Base-by-base conservation (phyloP, 2,329 filamentous ascomycete species). In the Diaporthe citri region DNA sequence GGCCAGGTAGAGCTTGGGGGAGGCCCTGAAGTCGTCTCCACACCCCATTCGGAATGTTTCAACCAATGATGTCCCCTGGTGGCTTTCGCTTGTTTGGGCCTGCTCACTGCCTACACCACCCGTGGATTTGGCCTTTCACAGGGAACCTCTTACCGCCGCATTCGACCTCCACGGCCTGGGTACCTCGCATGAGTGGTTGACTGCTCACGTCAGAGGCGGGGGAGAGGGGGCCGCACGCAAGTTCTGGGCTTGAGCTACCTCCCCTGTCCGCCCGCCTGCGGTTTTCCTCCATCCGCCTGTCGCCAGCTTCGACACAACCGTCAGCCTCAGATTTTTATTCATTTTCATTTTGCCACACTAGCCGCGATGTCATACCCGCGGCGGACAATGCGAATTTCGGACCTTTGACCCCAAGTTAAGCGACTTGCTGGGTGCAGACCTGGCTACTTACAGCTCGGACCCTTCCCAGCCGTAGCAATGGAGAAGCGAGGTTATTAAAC, bases 101-200 rank as follows among this genome's bases (percentile, higher is more conserved):
- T 75, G 71, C 71, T 75, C 60, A 51, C 57, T 71, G 72, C 59
- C 56, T 76, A 73, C 57, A 71, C 57, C 43, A 67, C 46, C 76
- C 79, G 78, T 76, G 72, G 76, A 76, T 77, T 79, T 78, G 79
- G 80, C 84, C 83, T 85, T 84, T 85, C 83, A 84, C 79, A 80
- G 80, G 76, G 80, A 80, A 79, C 77, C 80, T 82, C 78, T 85
- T 84, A 80, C 83, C 84, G 84, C 84, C 82, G 80, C 71, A 55
- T 52, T 59, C 67, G 39, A 60, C 28, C 59, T 56, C 60, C 51
- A 75, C 51, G 52, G 69, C 39, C 57, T 56, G 57, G 56, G 46
- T 55, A 62, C 57, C 71, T 64, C 48, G 46, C 57, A 62, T 72
- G 57, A 72, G 71, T 72, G 71, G 57, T 55, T 34, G 48, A 20